Evolutionary conservation across 177 flowering plant species (phyloP), one percentile per base, ranked within the genome.

Genomic region (Vitis hybrid): DNA sequence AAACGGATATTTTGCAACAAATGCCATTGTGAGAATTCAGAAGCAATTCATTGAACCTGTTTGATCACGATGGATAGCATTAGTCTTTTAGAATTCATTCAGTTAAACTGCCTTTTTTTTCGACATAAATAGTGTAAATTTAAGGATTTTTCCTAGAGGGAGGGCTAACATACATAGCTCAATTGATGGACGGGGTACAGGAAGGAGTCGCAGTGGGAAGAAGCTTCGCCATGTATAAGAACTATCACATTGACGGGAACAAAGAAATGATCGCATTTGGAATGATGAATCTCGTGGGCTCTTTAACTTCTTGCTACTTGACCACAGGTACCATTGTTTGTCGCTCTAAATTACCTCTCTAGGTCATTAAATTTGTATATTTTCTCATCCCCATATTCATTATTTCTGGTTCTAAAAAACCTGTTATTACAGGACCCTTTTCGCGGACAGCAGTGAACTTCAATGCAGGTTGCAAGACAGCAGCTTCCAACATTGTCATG

Each of bases 381-480:
- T 34, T 39, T 39, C 19, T 50, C 21, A 18, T 21, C n/a, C 49
- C 45, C 45, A 39, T 39, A 18, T 34, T 49, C 15, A 52, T 6
- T 48, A 3, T 17, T 45, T 51, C 2, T 51, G 12, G 2, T 11
- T 11, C 21, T 73, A 26, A 26, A 26, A 19, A 30, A 15, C 45
- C 11, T 61, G 49, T 18, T 11, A 60, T 80, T 75, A 56, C 83
- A 87, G 95, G 95, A 10, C 90, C 95, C 17, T 90, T 90, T 73
- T 90, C 95, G 23, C 56, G 91, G 32, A 77, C 91, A 0, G 95
- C 95, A 0, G 95, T 88, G 77, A 90, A 90, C 72, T 86, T 79
- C 87, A 88, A 87, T 69, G 90, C 95, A 6, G 95, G 92, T 19
- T 87, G 92, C 81, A 88, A 85, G 72, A 81, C 86, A 5, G 88